phyloP scores from a whole-genome alignment of 2,329 filamentous ascomycete genomes.

The Pseudogymnoascus sp. region DNA sequence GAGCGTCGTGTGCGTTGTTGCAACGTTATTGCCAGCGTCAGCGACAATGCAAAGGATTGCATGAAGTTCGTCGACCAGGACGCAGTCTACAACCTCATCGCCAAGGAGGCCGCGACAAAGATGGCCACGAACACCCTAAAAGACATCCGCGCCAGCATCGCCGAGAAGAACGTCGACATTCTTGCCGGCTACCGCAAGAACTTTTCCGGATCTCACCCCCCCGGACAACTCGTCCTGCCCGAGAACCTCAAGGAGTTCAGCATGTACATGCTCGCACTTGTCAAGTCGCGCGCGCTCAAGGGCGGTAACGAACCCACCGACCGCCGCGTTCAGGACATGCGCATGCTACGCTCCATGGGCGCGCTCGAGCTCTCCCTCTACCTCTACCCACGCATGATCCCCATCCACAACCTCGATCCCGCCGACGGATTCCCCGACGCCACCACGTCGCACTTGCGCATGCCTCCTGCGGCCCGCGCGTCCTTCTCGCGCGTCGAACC shows the following conservation, averaged over 20 bases:
- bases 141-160: slow-evolving; percentile 73
- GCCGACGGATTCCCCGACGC: slow-evolving; percentile 86
- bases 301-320: slow-evolving; percentile 85
- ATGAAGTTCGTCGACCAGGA: slow-evolving; percentile 97
- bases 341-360: slow-evolving; percentile 83
- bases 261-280: slow-evolving; percentile 86
- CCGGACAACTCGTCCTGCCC: slow-evolving; percentile 86
- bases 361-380: slow-evolving; percentile 80
- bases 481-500: slow-evolving; percentile 85
- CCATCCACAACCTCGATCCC: slow-evolving; percentile 79
- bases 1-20: slow-evolving; percentile 86
- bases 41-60: slow-evolving; percentile 70
- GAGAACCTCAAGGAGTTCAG: slow-evolving; percentile 93
- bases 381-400: slow-evolving; percentile 88
- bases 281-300: slow-evolving; percentile 91
- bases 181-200: slow-evolving; percentile 88
- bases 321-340: slow-evolving; percentile 81
- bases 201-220: slow-evolving; percentile 74
- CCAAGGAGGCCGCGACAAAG: slow-evolving; percentile 88
- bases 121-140: slow-evolving; percentile 68
- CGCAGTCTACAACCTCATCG: slow-evolving; percentile 77
- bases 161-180: slow-evolving; percentile 88
- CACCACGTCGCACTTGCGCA: slow-evolving; percentile 74
- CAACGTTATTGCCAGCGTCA: slow-evolving; percentile 89
- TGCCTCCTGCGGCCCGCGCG: slow-evolving; percentile 72